A percentile compares a stretch with the other conserved stretches of the same genome.
Conservation (phyloP, 306 rosid genomes). For the Lathyrus sativus region DNA sequence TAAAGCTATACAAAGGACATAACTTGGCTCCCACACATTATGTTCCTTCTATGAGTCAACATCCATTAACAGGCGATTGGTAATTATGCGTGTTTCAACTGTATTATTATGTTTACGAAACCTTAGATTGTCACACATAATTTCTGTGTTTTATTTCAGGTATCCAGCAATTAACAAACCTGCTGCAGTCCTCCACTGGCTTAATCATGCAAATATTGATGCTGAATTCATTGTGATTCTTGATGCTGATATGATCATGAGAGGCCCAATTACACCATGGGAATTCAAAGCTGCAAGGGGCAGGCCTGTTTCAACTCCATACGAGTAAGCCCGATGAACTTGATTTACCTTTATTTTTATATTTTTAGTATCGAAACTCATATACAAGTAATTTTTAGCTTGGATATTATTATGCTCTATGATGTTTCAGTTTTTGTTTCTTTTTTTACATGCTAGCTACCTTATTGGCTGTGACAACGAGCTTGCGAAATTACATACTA, state of each 20-base stretch:
- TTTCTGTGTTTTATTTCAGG: conserved; percentile 16
- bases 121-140: too few relatives aligned
- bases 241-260: conserved; percentile 44
- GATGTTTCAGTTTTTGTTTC: background rate
- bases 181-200: conserved; percentile 45
- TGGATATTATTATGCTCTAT: background rate
- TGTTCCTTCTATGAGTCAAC: conserved; percentile 44
- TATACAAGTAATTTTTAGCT: background rate
- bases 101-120: conserved; percentile 13
- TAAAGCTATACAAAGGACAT: conserved; percentile 40
- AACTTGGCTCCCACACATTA: conserved; percentile 43
- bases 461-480: conserved; percentile 43
- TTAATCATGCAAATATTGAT: conserved; percentile 40
- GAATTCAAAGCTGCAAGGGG: conserved; percentile 42
- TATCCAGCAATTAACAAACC: conserved; percentile 44
- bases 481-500: conserved; percentile 42
- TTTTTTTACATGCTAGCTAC: conserved; percentile 27
- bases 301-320: conserved; percentile 41
- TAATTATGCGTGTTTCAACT: conserved; percentile 27
- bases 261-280: conserved; percentile 45
- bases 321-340: conserved; percentile 41
- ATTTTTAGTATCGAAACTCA: too few relatives aligned
- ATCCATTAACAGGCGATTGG: conserved; percentile 45
- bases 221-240: conserved; percentile 44
- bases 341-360: conserved; percentile 22